These are phyloP conservation scores for Metschnikowia gruessii DNA, from an alignment of 805 yeast species.

Conservation along the genomic window DNA sequence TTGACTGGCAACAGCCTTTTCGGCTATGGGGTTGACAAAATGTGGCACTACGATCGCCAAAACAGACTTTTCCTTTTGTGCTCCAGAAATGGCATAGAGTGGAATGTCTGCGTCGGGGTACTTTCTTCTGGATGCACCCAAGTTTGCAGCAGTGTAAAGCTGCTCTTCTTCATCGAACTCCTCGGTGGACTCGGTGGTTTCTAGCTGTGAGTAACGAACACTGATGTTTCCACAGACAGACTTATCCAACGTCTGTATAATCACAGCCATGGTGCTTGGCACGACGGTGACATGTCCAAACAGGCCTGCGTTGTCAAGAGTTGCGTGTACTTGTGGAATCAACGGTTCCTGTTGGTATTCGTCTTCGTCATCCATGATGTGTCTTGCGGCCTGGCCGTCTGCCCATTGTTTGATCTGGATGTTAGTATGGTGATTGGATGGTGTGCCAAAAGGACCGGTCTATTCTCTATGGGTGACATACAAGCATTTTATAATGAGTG, in stretches of 20 bases:
- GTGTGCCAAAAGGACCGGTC: too few species aligned
- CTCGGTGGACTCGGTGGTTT: constrained; percentile 22
- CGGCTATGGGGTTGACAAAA: constrained; percentile 35
- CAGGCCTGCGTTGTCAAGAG: not conserved
- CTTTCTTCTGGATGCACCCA: constrained; percentile 21
- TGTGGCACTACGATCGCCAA: constrained; percentile 32
- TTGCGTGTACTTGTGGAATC: constrained; percentile 12
- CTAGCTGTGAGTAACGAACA: constrained; percentile 16
- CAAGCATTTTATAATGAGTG: not conserved
- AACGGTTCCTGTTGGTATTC: constrained; percentile 21
- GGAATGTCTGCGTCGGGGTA: constrained; percentile 27
- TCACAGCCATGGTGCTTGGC: constrained; percentile 19
- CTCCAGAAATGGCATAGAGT: not conserved
- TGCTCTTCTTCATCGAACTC: constrained; percentile 52
- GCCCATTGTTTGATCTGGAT: constrained; percentile 46
- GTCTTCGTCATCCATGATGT: constrained; percentile 45
- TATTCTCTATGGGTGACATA: too few species aligned
- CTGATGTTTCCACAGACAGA: constrained; percentile 18
- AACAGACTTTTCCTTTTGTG: not conserved
- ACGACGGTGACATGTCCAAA: constrained; percentile 16
- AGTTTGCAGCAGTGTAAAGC: constrained; percentile 38
- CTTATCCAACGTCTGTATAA: constrained; percentile 17
- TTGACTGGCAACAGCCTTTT: constrained; percentile 27
- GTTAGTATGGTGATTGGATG: not conserved
- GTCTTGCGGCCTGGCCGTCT: constrained; percentile 50